Evolutionary conservation across 805 yeast species (phyloP).

Genomic region (Saturnispora halmiae): DNA sequence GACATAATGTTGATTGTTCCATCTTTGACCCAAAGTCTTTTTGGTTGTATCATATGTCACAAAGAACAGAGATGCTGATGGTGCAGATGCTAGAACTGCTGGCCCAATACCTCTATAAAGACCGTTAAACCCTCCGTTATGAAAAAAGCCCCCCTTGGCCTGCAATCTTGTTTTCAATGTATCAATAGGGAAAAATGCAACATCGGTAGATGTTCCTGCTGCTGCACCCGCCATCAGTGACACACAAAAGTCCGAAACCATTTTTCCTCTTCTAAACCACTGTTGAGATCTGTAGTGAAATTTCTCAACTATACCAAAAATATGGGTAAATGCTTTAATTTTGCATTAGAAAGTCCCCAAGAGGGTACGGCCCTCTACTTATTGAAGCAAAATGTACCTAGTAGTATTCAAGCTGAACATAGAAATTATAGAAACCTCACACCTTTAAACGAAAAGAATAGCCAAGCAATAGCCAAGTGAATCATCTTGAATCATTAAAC

Average conservation of each 20-base stretch:
- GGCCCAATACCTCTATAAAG: constrained; percentile 89
- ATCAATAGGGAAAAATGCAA: constrained; percentile 92
- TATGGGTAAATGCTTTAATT: too few relatives aligned
- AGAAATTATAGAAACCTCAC: too few relatives aligned
- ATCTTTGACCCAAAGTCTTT: constrained; percentile 18
- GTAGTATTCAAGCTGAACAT: too few relatives aligned
- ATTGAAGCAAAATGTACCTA: too few relatives aligned
- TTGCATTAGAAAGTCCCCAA: too few relatives aligned
- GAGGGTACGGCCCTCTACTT: too few relatives aligned
- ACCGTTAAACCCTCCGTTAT: constrained; percentile 89
- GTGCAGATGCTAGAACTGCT: constrained; percentile 91
- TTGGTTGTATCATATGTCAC: constrained; percentile 79
- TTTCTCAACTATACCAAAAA: too few relatives aligned
- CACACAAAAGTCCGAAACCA: constrained; percentile 11
- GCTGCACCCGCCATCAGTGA: constrained; percentile 66
- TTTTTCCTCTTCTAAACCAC: too few relatives aligned
- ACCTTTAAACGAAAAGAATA: too few relatives aligned
- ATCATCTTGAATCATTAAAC: not conserved
- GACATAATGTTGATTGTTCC: constrained; percentile 31
- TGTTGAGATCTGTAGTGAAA: too few relatives aligned
- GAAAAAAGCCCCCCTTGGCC: constrained; percentile 89
- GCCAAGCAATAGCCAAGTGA: not conserved
- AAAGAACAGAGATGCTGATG: constrained; percentile 69
- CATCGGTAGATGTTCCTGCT: constrained; percentile 94
- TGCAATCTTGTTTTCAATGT: constrained; percentile 91